Evolutionary conservation across 257 asterid genomes (phyloP).

Genomic region (Petunia axillaris): DNA sequence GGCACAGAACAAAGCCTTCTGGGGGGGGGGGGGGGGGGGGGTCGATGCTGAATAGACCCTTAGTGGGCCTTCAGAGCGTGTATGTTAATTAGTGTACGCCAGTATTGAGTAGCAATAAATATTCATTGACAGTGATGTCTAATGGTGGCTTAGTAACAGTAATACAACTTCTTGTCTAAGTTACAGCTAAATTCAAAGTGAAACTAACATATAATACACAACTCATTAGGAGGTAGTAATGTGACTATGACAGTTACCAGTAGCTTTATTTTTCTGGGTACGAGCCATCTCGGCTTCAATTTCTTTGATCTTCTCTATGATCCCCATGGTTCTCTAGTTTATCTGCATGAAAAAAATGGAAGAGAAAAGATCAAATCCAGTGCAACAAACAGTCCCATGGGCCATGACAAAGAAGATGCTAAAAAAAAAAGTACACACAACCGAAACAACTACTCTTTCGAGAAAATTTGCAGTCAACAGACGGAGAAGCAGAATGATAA

Average conservation of each 20-base stretch:
- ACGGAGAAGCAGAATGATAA: neutral
- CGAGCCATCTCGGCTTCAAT: constrained; percentile 99
- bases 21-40: too few species aligned
- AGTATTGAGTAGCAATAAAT: neutral
- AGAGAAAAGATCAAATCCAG: constrained; percentile 22
- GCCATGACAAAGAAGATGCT: constrained; percentile 8
- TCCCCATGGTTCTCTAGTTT: constrained; percentile 70
- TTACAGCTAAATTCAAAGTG: neutral
- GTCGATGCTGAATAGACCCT: neutral
- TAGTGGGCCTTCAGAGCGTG: neutral
- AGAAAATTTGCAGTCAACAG: neutral
- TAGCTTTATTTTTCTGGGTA: constrained; percentile 98
- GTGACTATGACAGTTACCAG: constrained; percentile 51
- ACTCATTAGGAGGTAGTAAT: neutral
- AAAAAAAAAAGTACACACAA: constrained; percentile 22
- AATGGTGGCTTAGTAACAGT: neutral
- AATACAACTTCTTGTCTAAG: neutral
- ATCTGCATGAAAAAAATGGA: constrained; percentile 44
- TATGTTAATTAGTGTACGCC: neutral
- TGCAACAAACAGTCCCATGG: constrained; percentile 6
- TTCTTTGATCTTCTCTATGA: constrained; percentile 90
- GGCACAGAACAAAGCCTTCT: too few species aligned
- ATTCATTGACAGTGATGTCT: constrained; percentile 1
- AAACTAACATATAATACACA: neutral
- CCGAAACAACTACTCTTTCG: neutral